Base-by-base conservation (phyloP, 1,284 basidiomycete genomes). In the Porodaedalea pini region DNA sequence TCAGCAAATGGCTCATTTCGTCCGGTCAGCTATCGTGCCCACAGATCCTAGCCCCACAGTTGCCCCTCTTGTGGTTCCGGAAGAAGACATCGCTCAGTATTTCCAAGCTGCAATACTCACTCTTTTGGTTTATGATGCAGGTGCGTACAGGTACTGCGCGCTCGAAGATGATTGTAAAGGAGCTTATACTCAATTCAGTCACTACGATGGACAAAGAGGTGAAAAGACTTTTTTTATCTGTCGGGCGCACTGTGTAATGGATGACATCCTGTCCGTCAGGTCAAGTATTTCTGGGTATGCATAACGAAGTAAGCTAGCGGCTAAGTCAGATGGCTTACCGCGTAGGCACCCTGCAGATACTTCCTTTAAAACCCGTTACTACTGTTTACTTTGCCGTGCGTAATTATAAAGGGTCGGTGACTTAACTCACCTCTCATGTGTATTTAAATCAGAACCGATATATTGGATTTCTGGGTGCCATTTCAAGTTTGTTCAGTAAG, bases 231-330 rank as follows among this genome's bases (percentile, higher is more conserved):
- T 52, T 27, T 25, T 27, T 21, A 17, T 32, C 48, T 21, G 3
- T 40, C 19, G 10, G 13, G 17, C 8, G 15, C 17, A 32, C 23
- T 43, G 23, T n/a, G 36, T 17, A 34, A n/a, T 39, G 7, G 13
- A 4, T 17, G 15, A 48, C 17, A 13, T 19, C 5, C 7, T 17
- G 15, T 29, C 4, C 11, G n/a, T 39, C 21, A 52, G 50, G 34
- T 52, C 13, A 37, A 40, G 17, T 40, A 52, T 40, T 52, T 52
- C 21, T 52, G 50, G 50, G 50, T 52, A 25, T 5, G 50, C 17
- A 13, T 2, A 27, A 7, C n/a, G n/a, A n/a, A n/a, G n/a, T n/a
- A n/a, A n/a, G n/a, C n/a, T n/a, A n/a, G n/a, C n/a, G n/a, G n/a
- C n/a, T n/a, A n/a, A n/a, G n/a, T 4, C 15, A 7, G 17, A 7